A percentile compares a stretch with the other conserved stretches of the same genome.
Evolutionary conservation across 2,329 filamentous ascomycete species (phyloP).

Genomic region (Cercospora citrullina): DNA sequence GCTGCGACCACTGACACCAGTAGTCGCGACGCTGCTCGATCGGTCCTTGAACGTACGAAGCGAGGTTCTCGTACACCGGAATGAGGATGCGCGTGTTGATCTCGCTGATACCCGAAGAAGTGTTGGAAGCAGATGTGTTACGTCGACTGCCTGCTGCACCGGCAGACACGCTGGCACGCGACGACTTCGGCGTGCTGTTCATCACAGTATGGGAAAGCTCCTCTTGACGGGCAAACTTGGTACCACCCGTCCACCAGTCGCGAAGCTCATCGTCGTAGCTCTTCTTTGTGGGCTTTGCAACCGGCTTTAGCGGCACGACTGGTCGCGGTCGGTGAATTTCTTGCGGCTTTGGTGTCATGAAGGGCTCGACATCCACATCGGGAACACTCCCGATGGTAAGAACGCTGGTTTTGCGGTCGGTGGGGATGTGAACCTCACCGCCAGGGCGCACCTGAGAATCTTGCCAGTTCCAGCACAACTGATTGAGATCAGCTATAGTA

Average conservation of each 20-base stretch:
- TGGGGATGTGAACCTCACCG: not conserved
- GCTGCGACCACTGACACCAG: conserved; percentile 44
- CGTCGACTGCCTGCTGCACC: conserved; percentile 11
- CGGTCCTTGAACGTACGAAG: conserved; percentile 43
- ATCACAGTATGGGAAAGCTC: conserved; percentile 18
- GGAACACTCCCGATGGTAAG: conserved; percentile 19
- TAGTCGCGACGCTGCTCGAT: conserved; percentile 40
- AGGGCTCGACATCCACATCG: conserved; percentile 8
- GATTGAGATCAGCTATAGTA: not conserved
- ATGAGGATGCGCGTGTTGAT: conserved; percentile 41
- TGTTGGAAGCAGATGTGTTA: not conserved
- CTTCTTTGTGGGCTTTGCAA: conserved; percentile 7
- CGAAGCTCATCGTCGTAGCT: conserved; percentile 41
- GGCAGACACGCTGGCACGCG: not conserved
- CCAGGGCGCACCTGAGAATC: not conserved
- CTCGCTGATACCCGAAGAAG: conserved; percentile 9
- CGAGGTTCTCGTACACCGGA: conserved; percentile 46
- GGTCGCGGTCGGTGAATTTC: not conserved
- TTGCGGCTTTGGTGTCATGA: not conserved
- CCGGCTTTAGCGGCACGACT: not conserved
- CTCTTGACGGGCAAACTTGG: conserved; percentile 36
- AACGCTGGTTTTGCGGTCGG: conserved; percentile 14
- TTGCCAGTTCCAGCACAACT: conserved; percentile 10
- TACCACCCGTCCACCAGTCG: conserved; percentile 44
- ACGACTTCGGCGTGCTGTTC: not conserved